Evolutionary conservation across 768 basidiomycete species (phyloP).

Genomic region (Lactarius deliciosus): DNA sequence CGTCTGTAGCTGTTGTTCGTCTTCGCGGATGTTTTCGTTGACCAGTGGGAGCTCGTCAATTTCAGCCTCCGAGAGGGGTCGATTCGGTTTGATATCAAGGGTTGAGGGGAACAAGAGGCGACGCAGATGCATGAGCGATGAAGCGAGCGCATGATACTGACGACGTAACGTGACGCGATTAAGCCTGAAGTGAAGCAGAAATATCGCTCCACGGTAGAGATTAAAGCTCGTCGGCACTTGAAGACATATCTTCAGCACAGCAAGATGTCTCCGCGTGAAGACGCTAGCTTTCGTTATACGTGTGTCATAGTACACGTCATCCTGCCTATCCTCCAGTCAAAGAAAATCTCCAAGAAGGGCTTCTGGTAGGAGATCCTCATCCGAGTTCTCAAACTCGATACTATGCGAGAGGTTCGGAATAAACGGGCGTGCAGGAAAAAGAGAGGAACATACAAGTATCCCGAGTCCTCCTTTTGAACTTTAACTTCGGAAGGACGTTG

Average conservation of each 20-base stretch:
- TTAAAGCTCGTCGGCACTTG: conserved; percentile 47
- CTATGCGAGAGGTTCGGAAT: background rate
- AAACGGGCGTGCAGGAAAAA: background rate
- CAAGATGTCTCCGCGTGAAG: conserved; percentile 13
- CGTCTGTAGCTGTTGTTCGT: conserved; percentile 49
- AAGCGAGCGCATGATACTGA: conserved; percentile 59
- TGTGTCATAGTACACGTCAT: conserved; percentile 21
- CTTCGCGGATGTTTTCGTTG: conserved; percentile 47
- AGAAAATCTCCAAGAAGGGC: conserved; percentile 13
- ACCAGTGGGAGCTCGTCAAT: conserved; percentile 32
- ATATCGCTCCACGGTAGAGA: conserved; percentile 40
- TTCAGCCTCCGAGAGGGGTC: conserved; percentile 23
- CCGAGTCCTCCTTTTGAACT: background rate
- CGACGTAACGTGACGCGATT: conserved; percentile 56
- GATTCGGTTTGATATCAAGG: conserved; percentile 33
- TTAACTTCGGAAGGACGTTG: conserved; percentile 2
- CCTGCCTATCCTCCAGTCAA: conserved; percentile 20
- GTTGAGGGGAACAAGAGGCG: conserved; percentile 51
- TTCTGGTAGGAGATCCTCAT: conserved; percentile 21
- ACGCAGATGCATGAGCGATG: conserved; percentile 41
- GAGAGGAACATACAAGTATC: conserved; percentile 3
- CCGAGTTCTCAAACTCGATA: conserved; percentile 16
- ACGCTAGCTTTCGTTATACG: background rate
- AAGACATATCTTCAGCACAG: conserved; percentile 49
- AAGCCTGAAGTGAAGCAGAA: conserved; percentile 52